These are phyloP conservation scores for Cercophora samala DNA, from an alignment of 495 filamentous ascomycete species.

Conservation along the genomic window DNA sequence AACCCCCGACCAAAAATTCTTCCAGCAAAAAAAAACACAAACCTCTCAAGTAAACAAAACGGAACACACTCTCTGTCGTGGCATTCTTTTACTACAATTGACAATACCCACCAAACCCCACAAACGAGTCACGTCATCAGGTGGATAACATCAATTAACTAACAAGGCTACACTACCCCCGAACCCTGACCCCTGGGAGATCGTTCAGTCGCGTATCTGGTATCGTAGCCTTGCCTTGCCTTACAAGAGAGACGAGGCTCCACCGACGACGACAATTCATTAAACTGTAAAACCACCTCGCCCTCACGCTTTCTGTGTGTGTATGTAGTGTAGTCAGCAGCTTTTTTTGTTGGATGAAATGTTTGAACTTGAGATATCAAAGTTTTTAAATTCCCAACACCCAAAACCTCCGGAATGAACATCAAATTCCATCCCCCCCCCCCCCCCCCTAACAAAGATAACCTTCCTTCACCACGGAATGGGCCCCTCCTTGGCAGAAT, in stretches of 20 bases:
- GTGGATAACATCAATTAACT: too few species aligned
- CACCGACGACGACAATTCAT: not conserved
- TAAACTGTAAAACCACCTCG: not conserved
- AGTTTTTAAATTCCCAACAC: too few species aligned
- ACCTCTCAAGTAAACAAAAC: not conserved
- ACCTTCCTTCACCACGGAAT: constrained; percentile 22
- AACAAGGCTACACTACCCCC: not conserved
- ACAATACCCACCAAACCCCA: not conserved
- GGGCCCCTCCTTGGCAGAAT: constrained; percentile 13
- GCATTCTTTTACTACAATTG: too few species aligned
- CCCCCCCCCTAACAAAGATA: not conserved
- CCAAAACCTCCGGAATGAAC: too few species aligned
- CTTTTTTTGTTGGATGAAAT: too few species aligned
- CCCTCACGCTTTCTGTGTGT: too few species aligned
- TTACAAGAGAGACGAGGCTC: not conserved
- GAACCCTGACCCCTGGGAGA: not conserved
- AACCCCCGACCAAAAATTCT: not conserved
- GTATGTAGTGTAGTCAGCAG: too few species aligned
- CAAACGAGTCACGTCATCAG: not conserved
- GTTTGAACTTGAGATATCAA: too few species aligned
- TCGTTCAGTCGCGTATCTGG: not conserved
- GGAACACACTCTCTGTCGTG: too few species aligned
- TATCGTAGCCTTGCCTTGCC: not conserved
- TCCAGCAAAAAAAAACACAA: not conserved
- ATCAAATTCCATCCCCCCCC: too few species aligned